A percentile compares a stretch with the other conserved stretches of the same genome.
phyloP scores from a whole-genome alignment of 805 yeast species.

The Starmerella sp. region DNA sequence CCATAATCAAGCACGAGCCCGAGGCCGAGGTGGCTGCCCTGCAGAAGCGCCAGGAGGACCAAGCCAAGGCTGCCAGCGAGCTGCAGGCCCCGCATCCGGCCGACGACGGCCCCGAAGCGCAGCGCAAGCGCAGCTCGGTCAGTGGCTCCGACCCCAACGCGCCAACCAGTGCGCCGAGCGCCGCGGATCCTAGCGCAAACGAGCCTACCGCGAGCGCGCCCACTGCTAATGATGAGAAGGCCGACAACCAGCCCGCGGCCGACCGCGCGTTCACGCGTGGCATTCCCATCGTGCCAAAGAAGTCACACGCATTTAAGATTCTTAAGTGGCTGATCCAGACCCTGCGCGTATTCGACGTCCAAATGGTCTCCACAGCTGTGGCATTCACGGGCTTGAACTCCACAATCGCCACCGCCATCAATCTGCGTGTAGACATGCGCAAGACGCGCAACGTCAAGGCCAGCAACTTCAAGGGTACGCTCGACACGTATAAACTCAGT shows the following conservation, averaged over 20 bases:
- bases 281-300: constrained; percentile 19
- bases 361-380: constrained; percentile 22
- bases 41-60: not conserved
- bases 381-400: constrained; percentile 24
- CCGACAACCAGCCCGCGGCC: not conserved
- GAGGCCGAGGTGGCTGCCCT: not conserved
- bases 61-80: not conserved
- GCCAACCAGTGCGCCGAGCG: too few relatives aligned
- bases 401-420: constrained; percentile 24
- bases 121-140: not conserved
- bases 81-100: not conserved
- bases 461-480: constrained; percentile 29
- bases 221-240: not conserved
- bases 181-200: too few relatives aligned
- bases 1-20: constrained; percentile 9
- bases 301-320: constrained; percentile 4
- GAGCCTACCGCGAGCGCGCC: not conserved
- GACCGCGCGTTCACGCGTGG: not conserved
- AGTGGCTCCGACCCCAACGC: not conserved
- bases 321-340: constrained; percentile 21
- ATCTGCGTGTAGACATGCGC: constrained; percentile 27
- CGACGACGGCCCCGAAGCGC: not conserved
- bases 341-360: constrained; percentile 25
- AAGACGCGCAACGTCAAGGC: constrained; percentile 19
- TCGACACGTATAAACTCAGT: constrained; percentile 25